A percentile compares a stretch with the other conserved stretches of the same genome.
Conservation (phyloP, 192 early-diverging fungal genomes). For the Lunasporangiospora selenospora region DNA sequence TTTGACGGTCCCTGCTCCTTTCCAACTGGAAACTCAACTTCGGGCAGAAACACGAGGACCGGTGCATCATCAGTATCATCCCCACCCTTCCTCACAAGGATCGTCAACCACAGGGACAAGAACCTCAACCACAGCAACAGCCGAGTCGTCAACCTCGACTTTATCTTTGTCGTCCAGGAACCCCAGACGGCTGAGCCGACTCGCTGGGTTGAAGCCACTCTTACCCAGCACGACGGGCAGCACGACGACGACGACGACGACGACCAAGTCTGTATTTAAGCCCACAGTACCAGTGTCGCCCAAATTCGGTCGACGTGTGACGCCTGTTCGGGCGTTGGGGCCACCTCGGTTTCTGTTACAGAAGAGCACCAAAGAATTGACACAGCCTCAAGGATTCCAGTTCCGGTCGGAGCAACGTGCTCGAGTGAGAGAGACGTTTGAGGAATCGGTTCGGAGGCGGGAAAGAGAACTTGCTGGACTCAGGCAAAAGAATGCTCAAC, state of each 20-base stretch:
- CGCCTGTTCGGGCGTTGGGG: conserved; percentile 7
- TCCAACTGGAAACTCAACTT: conserved; percentile 21
- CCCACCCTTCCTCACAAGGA: too few species aligned
- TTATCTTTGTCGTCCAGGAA: neutral
- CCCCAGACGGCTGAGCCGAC: conserved; percentile 9
- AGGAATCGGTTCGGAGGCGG: conserved; percentile 47
- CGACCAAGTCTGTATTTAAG: neutral
- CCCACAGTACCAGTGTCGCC: conserved; percentile 33
- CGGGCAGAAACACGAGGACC: conserved; percentile 27
- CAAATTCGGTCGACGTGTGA: conserved; percentile 16
- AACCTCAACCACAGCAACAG: too few species aligned
- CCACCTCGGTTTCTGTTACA: conserved; percentile 22
- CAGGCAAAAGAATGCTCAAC: conserved; percentile 30
- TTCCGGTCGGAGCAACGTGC: conserved; percentile 58
- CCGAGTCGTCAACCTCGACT: too few species aligned
- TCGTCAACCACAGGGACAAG: too few species aligned
- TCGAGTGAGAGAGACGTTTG: conserved; percentile 59
- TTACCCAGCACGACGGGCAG: neutral
- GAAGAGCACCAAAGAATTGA: conserved; percentile 41
- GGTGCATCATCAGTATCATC: too few species aligned
- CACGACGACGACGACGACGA: neutral
- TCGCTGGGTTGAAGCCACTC: conserved; percentile 17
- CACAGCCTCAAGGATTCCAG: conserved; percentile 30
- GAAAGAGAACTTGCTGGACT: conserved; percentile 47
- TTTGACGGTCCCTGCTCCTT: conserved; percentile 19